A percentile compares a stretch with the other conserved stretches of the same genome.
These are phyloP conservation scores for Aphanoascus verrucosus DNA, from an alignment of 2,329 filamentous ascomycete genomes.

Conservation along the genomic window DNA sequence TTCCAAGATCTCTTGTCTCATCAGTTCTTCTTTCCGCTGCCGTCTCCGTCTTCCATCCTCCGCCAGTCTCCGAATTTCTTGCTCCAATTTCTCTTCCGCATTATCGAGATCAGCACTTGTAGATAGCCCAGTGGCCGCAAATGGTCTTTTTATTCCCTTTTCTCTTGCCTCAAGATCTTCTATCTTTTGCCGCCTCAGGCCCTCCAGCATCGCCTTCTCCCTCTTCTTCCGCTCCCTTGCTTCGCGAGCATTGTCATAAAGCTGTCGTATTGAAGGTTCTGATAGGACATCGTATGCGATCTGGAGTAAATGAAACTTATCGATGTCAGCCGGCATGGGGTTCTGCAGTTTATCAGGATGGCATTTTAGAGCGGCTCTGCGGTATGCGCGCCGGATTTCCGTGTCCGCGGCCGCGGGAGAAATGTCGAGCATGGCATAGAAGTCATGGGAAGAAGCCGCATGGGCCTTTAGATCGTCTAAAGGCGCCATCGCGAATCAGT, in stretches of 20 bases:
- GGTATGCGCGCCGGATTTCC: slow-evolving; percentile 76
- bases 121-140: slow-evolving; percentile 26
- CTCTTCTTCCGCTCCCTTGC: slow-evolving; percentile 59
- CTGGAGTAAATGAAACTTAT: slow-evolving; percentile 75
- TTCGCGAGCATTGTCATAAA: slow-evolving; percentile 67
- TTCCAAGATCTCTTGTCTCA: slow-evolving; percentile 37
- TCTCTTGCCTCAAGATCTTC: slow-evolving; percentile 79
- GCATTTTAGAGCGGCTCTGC: slow-evolving; percentile 75
- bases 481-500: slow-evolving; percentile 23
- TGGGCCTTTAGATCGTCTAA: slow-evolving; percentile 44
- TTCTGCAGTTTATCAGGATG: slow-evolving; percentile 84
- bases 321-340: slow-evolving; percentile 55
- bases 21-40: slow-evolving; percentile 39
- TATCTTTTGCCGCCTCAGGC: slow-evolving; percentile 62
- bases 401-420: slow-evolving; percentile 52
- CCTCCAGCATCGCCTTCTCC: slow-evolving; percentile 63
- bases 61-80: slow-evolving; percentile 44
- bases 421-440: slow-evolving; percentile 66
- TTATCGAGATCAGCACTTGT: slow-evolving; percentile 36
- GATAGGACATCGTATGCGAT: slow-evolving; percentile 77
- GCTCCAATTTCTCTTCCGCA: slow-evolving; percentile 37
- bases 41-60: slow-evolving; percentile 44
- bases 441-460: slow-evolving; percentile 55
- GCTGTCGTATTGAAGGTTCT: slow-evolving; percentile 56
- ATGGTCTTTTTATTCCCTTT: slow-evolving; percentile 49